These are phyloP conservation scores for Penicillium sp. DNA, from an alignment of 2,329 filamentous ascomycete genomes.

Conservation along the genomic window DNA sequence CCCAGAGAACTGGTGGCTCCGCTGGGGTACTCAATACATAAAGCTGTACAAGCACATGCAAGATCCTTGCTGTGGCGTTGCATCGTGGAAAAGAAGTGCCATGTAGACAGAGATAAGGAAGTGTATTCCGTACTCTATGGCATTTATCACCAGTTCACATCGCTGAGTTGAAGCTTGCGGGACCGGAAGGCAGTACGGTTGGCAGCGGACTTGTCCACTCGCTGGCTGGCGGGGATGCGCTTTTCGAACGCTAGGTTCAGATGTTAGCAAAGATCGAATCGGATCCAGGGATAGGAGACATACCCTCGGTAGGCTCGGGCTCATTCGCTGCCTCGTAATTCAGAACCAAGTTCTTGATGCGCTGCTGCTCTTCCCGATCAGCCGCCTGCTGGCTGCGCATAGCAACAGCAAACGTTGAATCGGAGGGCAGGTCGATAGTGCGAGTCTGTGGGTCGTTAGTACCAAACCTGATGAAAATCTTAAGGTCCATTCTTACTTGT, in stretches of 20 bases:
- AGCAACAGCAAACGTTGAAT: conserved; percentile 91
- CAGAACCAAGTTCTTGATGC: conserved; percentile 95
- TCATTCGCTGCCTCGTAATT: conserved; percentile 91
- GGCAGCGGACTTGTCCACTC: conserved; percentile 56
- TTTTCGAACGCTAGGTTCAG: conserved; percentile 38
- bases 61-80: neutral
- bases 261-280: conserved; percentile 30
- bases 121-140: neutral
- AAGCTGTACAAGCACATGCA: neutral
- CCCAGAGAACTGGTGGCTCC: neutral
- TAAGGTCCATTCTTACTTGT: conserved; percentile 58
- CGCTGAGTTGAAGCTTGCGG: conserved; percentile 88
- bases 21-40: neutral
- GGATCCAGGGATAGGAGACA: conserved; percentile 41
- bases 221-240: conserved; percentile 43
- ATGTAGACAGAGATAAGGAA: neutral
- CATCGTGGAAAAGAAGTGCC: neutral
- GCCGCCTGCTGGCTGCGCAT: conserved; percentile 96
- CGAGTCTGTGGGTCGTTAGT: conserved; percentile 62
- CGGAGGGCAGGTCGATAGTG: conserved; percentile 78
- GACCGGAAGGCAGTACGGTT: conserved; percentile 76
- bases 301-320: conserved; percentile 76
- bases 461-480: neutral
- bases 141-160: conserved; percentile 86
- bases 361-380: conserved; percentile 92